Evolutionary conservation across 2,329 filamentous ascomycete species (phyloP), one percentile per base, ranked within the genome.

Genomic region (Thermothelomyces thermophilus): DNA sequence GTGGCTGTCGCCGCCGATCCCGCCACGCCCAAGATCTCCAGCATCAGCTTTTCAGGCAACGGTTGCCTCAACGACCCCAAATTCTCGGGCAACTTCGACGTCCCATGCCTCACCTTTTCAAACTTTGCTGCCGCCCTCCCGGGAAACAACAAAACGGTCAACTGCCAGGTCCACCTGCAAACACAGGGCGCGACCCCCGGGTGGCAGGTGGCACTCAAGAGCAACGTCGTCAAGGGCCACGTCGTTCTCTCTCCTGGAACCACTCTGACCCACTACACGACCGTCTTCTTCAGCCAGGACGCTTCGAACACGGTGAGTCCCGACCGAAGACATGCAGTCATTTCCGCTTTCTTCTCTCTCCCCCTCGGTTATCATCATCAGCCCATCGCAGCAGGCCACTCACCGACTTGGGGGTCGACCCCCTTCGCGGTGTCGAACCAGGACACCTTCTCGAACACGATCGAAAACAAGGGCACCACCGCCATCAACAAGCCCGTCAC

Each of bases 101-200:
- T 66, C 56, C 61, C 57, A 34, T 56, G 53, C 9, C 51, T 64
- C 42, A 57, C 53, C 16, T 63, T 57, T 48, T 30, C 33, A 46
- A 42, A 52, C 42, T 60, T 64, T 33, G 56, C 59, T 13, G 50
- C 51, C 57, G 60, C 56, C 51, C 57, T 47, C 41, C 67, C 50
- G 45, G 58, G 53, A 37, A 56, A 56, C 26, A 60, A 54, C 39
- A 55, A 58, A 24, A 67, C 63, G 6, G 55, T 62, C 26, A 66
- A 67, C 63, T 71, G 68, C 64, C 62, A 70, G 58, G 61, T 64
- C 5, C 68, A 70, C 54, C 39, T 69, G 37, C 61, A 65, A 51
- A 55, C 60, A 26, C 44, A 56, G 4, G 65, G 66, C 19, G 59
- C 60, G 35, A 48, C 56, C 33, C 50, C 63, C 3, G 68, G 68